These are phyloP conservation scores for Thalassiosira hispida DNA, from an alignment of 352 stramenopile species.

Conservation along the genomic window DNA sequence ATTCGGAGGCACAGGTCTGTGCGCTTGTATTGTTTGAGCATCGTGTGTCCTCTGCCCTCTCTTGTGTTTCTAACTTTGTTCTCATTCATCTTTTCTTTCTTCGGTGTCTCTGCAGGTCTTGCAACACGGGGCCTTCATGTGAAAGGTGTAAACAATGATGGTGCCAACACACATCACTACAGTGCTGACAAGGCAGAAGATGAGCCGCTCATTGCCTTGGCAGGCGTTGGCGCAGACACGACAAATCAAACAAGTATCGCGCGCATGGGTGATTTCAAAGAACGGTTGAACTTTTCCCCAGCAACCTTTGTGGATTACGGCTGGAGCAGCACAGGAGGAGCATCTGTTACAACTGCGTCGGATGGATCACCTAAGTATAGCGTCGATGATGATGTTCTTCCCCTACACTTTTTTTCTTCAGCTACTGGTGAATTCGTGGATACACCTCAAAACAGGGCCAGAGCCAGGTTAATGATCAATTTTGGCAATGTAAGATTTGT, in stretches of 20 bases:
- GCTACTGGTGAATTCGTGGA: conserved; percentile 77
- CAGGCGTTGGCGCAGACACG: conserved; percentile 62
- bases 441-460: conserved; percentile 60
- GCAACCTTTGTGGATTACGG: conserved; percentile 74
- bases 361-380: conserved; percentile 71
- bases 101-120: conserved; percentile 46
- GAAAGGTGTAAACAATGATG: conserved; percentile 77
- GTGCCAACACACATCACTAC: conserved; percentile 70
- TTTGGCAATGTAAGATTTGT: conserved; percentile 67
- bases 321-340: conserved; percentile 64
- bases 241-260: conserved; percentile 63
- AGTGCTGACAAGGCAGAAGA: conserved; percentile 47
- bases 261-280: conserved; percentile 79
- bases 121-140: conserved; percentile 68
- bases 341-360: conserved; percentile 66
- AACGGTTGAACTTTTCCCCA: conserved; percentile 66
- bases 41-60: background rate
- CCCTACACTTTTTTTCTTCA: conserved; percentile 71
- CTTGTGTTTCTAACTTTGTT: conserved; percentile 3
- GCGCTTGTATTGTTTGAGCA: conserved; percentile 18
- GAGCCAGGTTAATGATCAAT: conserved; percentile 67
- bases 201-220: conserved; percentile 65
- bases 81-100: background rate
- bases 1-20: conserved; percentile 67
- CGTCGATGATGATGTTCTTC: conserved; percentile 78